Percentiles rank a stretch among this genome's conserved stretches.
Conservation (phyloP, 2,329 filamentous ascomycete species). For the Harringtonia lauricola region DNA sequence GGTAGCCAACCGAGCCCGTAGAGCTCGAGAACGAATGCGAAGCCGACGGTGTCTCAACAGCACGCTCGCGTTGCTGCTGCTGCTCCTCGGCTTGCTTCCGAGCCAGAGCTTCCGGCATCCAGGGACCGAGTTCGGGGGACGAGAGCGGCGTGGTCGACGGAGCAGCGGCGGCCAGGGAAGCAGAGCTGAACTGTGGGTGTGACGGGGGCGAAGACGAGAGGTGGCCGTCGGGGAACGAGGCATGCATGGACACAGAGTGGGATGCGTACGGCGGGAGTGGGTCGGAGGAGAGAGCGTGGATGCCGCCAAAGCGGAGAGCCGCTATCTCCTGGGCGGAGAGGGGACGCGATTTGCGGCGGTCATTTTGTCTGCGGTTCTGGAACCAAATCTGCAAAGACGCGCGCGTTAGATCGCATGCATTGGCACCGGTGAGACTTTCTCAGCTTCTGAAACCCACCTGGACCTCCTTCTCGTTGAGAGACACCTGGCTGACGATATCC, state of each 20-base stretch:
- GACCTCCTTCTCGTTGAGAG: slow-evolving; percentile 89
- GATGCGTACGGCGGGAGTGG: slow-evolving; percentile 17
- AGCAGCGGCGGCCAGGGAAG: slow-evolving; percentile 1
- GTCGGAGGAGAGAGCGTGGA: slow-evolving; percentile 40
- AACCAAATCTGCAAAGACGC: slow-evolving; percentile 74
- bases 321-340: slow-evolving; percentile 67
- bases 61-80: slow-evolving; percentile 3
- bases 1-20: slow-evolving; percentile 24
- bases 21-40: slow-evolving; percentile 16
- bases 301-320: slow-evolving; percentile 43
- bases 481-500: slow-evolving; percentile 73
- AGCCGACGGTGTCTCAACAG: neutral
- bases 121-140: slow-evolving; percentile 14
- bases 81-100: slow-evolving; percentile 6
- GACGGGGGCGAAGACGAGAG: slow-evolving; percentile 9
- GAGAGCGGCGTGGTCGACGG: slow-evolving; percentile 12
- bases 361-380: slow-evolving; percentile 88
- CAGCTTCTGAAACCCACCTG: slow-evolving; percentile 55
- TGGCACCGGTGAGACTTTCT: neutral
- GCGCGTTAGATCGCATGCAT: too few species aligned
- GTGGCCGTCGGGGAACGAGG: slow-evolving; percentile 8
- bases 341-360: slow-evolving; percentile 78
- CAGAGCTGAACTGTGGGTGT: slow-evolving; percentile 5
- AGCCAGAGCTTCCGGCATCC: slow-evolving; percentile 10
- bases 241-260: slow-evolving; percentile 1